These are phyloP conservation scores for Gossypium longicalyx DNA, from an alignment of 345 rosid species.

Conservation along the genomic window DNA sequence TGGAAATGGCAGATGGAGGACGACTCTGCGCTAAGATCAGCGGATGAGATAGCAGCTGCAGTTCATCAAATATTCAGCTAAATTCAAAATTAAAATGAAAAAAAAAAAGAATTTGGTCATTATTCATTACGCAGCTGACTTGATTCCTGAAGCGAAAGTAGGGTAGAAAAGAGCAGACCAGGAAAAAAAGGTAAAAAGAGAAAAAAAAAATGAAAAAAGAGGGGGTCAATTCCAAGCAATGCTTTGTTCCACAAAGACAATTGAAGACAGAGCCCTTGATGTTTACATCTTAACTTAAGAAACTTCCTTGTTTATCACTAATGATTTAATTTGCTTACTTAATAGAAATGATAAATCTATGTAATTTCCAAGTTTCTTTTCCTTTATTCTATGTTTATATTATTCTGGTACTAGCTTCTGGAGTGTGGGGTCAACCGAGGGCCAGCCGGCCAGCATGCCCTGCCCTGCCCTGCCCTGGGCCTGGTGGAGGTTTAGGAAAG, in stretches of 20 bases:
- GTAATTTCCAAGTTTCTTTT: neutral
- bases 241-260: constrained; percentile 12
- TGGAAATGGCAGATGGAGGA: constrained; percentile 54
- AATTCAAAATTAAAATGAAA: constrained; percentile 15
- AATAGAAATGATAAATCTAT: neutral
- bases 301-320: constrained; percentile 6
- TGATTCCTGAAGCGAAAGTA: constrained; percentile 4
- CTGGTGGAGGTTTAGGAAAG: too few relatives aligned
- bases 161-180: neutral
- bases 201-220: constrained; percentile 2
- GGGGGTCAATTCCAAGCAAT: constrained; percentile 9
- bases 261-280: constrained; percentile 16
- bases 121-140: neutral
- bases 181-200: constrained; percentile 3
- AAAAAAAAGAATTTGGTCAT: too few relatives aligned
- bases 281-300: constrained; percentile 20
- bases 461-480: neutral
- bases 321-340: neutral
- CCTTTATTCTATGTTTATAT: neutral
- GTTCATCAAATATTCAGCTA: constrained; percentile 56
- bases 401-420: neutral
- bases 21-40: constrained; percentile 50
- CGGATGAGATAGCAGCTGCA: constrained; percentile 57
- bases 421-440: neutral
- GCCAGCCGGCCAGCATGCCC: neutral